Base-by-base conservation (phyloP, 257 asterid genomes). In the Marsdenia floribunda region DNA sequence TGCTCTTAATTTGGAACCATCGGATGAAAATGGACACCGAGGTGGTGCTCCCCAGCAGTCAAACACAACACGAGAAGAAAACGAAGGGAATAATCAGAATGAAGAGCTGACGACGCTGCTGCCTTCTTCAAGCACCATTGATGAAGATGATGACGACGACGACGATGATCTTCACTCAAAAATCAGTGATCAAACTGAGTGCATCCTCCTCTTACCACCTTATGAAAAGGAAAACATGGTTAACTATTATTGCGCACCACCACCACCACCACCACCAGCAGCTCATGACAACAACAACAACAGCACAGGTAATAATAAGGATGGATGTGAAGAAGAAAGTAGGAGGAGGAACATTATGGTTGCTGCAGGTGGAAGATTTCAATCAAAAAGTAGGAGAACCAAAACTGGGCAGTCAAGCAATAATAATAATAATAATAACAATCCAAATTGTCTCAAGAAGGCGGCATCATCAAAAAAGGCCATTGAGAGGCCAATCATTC, bases 331-430 rank as follows among this genome's bases (percentile, higher is more conserved):
- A 75, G 71, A 29, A 29, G 33, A 29, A 29, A 1, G 33, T 29
- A 44, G 49, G 12, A 44, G 66, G 13, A 75, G 78, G 52, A 53
- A 22, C 9, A 13, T 16, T 46, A 47, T 67, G n/a, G 50, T 33
- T 21, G 7, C 73, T 21, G 7, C 73, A 67, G 78, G 75, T 72
- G 85, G 79, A 59, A 81, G 83, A 74, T 55, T 59, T 68, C 86
- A 80, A 29, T 67, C 86, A 33, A 89, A 84, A 80, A 82, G 77
- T 35, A 77, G 83, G 75, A 85, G 88, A 81, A 85, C 80, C 21
- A 86, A 84, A 81, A 70, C 75, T 2, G 78, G 79, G 70, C 84
- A 80, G 79, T 72, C 84, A 3, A 82, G 87, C 73, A 71, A 75
- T 63, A 44, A 44, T 44, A 11, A 6, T 10, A 44, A 44, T 2